These are phyloP conservation scores for Suhomyces pyralidae DNA, from an alignment of 805 yeast species.

Conservation along the genomic window DNA sequence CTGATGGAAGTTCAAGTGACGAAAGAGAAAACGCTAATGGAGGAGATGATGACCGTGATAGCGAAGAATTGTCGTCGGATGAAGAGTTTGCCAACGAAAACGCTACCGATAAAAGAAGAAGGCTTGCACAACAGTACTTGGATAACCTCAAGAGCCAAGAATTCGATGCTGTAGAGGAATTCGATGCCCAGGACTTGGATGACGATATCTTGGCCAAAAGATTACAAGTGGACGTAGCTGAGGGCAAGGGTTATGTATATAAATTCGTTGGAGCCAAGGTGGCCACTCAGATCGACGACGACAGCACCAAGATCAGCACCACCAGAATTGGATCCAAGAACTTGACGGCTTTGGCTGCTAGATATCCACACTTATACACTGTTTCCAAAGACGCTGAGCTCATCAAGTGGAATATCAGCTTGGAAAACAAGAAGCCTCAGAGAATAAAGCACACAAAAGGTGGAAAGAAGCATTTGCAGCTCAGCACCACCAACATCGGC, in stretches of 20 bases:
- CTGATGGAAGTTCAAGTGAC: slow-evolving; percentile 12
- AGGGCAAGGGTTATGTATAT: slow-evolving; percentile 79
- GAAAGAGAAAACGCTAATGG: slow-evolving; percentile 22
- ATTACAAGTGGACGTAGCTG: slow-evolving; percentile 85
- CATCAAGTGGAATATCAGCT: slow-evolving; percentile 73
- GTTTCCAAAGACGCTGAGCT: slow-evolving; percentile 79
- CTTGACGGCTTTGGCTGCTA: slow-evolving; percentile 54
- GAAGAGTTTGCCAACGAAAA: slow-evolving; percentile 73
- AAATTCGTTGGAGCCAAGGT: slow-evolving; percentile 58
- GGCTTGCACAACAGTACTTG: slow-evolving; percentile 90
- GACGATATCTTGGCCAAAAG: slow-evolving; percentile 79
- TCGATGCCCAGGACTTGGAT: slow-evolving; percentile 90
- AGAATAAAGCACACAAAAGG: slow-evolving; percentile 65
- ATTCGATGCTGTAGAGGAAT: slow-evolving; percentile 37
- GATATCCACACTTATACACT: slow-evolving; percentile 65
- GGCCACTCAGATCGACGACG: slow-evolving; percentile 35
- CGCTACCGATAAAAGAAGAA: slow-evolving; percentile 90
- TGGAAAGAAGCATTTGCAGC: slow-evolving; percentile 44
- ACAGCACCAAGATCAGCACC: slow-evolving; percentile 30
- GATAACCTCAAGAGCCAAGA: slow-evolving; percentile 63
- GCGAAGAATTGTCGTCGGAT: slow-evolving; percentile 51
- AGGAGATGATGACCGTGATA: slow-evolving; percentile 33
- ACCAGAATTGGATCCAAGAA: slow-evolving; percentile 63
- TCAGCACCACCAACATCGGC: slow-evolving; percentile 46
- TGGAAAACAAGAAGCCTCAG: slow-evolving; percentile 51